Percentiles rank a stretch among this genome's conserved stretches.
These are phyloP conservation scores for Neurospora sublineolata DNA, from an alignment of 495 filamentous ascomycete species.

Conservation along the genomic window DNA sequence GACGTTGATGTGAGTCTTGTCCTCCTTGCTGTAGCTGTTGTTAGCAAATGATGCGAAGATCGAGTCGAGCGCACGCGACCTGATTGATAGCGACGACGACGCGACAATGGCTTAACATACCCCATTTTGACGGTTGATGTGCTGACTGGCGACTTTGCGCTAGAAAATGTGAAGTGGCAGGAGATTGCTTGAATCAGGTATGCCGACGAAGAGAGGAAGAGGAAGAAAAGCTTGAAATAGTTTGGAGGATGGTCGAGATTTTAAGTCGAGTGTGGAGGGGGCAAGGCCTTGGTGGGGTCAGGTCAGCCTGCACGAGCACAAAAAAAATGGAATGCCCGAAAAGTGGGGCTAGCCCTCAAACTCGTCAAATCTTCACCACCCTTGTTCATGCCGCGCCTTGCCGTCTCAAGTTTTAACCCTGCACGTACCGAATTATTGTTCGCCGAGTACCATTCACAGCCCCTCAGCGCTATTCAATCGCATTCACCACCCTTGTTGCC, in stretches of 20 bases:
- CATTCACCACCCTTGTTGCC: background rate
- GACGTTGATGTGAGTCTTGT: slow-evolving; percentile 84
- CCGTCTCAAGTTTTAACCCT: slow-evolving; percentile 4
- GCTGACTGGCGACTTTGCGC: slow-evolving; percentile 13
- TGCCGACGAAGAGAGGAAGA: slow-evolving; percentile 25
- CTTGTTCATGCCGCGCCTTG: slow-evolving; percentile 15
- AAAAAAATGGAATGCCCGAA: slow-evolving; percentile 13
- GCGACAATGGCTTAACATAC: slow-evolving; percentile 5
- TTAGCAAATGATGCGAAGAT: slow-evolving; percentile 10
- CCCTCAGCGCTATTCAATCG: background rate
- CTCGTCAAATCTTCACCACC: slow-evolving; percentile 1
- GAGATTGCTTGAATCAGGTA: slow-evolving; percentile 28
- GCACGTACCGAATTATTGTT: background rate
- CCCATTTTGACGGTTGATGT: slow-evolving; percentile 22
- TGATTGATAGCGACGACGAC: background rate
- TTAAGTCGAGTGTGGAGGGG: slow-evolving; percentile 18
- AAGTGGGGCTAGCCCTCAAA: slow-evolving; percentile 20
- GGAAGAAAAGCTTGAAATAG: slow-evolving; percentile 9
- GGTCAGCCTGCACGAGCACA: slow-evolving; percentile 2
- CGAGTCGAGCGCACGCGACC: background rate
- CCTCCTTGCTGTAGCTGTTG: slow-evolving; percentile 56
- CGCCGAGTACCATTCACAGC: background rate
- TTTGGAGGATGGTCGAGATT: slow-evolving; percentile 20
- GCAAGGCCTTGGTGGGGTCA: slow-evolving; percentile 16
- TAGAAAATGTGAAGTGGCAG: slow-evolving; percentile 22